Base-by-base conservation (phyloP, 2,329 filamentous ascomycete species). In the Thielaviopsis punctulata region DNA sequence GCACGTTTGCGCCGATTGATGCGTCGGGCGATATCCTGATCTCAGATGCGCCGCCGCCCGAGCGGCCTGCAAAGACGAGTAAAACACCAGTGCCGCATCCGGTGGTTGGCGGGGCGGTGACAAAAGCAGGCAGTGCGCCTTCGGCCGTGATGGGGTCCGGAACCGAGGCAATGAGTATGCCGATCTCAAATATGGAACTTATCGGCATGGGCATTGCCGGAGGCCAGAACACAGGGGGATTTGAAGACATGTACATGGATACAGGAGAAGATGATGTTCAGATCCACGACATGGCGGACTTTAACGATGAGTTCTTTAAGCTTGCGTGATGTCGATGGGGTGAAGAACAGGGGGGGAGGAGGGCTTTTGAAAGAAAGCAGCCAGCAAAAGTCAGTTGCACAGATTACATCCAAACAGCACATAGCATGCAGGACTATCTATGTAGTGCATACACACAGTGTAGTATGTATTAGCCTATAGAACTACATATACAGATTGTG, bases 1-100 rank as follows among this genome's bases (percentile, higher is more conserved):
- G 46, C 30, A 30, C 48, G 15, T 54, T 54, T 44, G 52, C 52
- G 13, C 43, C 56, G 27, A 52, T 49, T 6, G 52, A 48, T 41
- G 49, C 22, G 23, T 52, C 52, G 1, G 49, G 30, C 12, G 52
- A 52, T 25, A 54, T 51, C 30, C 41, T 48, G 18, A 54, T 51
- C 15, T 36, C 24, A 9, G 52, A 54, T 50, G 52, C 25, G 15
- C 52, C 47, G 23, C 53, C 12, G 52, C 59, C 30, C 30, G n/a
- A n/a, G n/a, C n/a, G n/a, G n/a, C 30, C 30, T 15, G 13, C 30
- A 15, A 36, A 36, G 30, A 36, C 13, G 30, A 36, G 30, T n/a
- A 36, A 36, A 9, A 36, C 30, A 15, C 30, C 30, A 48, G 46
- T 59, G 46, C 57, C 58, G 19, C 52, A 54, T 22, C 59, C 56